phyloP scores from a whole-genome alignment of 495 filamentous ascomycete genomes.

The Friedmanniomyces endolithicus region DNA sequence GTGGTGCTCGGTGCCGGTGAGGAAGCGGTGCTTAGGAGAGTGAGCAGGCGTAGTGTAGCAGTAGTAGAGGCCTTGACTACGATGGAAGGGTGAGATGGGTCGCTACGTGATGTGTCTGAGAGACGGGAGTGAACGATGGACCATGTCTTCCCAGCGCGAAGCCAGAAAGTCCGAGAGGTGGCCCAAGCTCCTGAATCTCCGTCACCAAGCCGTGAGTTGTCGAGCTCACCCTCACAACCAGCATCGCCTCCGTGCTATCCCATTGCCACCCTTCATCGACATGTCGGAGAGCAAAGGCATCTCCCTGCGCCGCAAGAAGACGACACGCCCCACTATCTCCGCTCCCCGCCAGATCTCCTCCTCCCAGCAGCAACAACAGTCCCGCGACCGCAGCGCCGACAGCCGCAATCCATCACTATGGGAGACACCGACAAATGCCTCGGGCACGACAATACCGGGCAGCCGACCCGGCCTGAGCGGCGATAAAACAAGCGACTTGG shows the following conservation, averaged over 20 bases:
- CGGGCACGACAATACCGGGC: not conserved
- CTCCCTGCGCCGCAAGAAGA: conserved; percentile 81
- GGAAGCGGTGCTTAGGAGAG: not conserved
- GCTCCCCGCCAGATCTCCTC: conserved; percentile 62
- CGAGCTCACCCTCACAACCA: not conserved
- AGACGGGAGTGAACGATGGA: not conserved
- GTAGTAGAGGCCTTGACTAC: too few species aligned
- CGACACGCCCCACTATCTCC: conserved; percentile 67
- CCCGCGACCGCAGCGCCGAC: conserved; percentile 33
- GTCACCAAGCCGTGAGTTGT: not conserved
- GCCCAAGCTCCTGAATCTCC: conserved; percentile 4
- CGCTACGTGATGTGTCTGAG: not conserved
- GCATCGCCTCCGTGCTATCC: not conserved
- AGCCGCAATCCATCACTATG: conserved; percentile 24
- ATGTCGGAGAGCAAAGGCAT: conserved; percentile 52
- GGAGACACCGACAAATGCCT: conserved; percentile 11
- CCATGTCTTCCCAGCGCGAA: not conserved
- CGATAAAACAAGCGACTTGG: conserved; percentile 70
- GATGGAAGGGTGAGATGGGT: too few species aligned
- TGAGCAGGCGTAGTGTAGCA: not conserved
- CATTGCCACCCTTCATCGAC: not conserved
- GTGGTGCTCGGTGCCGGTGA: conserved; percentile 2
- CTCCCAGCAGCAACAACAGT: conserved; percentile 30
- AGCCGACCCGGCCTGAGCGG: conserved; percentile 1
- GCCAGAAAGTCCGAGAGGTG: not conserved